Evolutionary conservation across 164 flowering plant genomes (phyloP), one percentile per base, ranked within the genome.

Genomic region (Tetracentron sinense): DNA sequence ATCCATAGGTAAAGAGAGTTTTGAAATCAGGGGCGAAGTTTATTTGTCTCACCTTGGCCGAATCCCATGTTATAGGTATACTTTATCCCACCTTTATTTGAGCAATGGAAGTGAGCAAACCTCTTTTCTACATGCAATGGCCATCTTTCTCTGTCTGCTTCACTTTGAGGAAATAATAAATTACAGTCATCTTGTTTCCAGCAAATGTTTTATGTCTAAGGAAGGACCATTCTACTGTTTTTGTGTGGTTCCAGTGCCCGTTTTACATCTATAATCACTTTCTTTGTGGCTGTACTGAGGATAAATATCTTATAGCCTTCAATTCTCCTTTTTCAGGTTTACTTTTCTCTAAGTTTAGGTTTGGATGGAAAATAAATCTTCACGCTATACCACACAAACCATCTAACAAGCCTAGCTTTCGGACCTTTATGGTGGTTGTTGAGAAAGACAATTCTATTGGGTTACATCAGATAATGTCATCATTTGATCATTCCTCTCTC

Each of bases 21-120:
- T 42, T 93, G 70, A 85, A 76, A 73, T 51, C 66, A 5, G 84
- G 84, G 10, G 98, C 97, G 19, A 80, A 80, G 54, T 93, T 81
- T 69, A 62, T 90, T 19, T 90, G 96, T 78, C 88, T 93, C 56
- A 90, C 98, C 10, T 63, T 93, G 72, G 96, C 89, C 19, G 97
- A 93, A 69, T 84, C 92, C 72, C 97, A 90, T 73, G 96, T 90
- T 60, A 75, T 88, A 81, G 98, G 98, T 92, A 83, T 69, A 71
- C 51, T 59, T 54, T 56, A 27, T 38, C 31, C 19, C 26, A 11
- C 48, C 14, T 57, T 16, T 27, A 27, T 62, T 50, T 54, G 27
- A 1, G 26, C 29, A 33, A 31, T 22, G 47, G 11, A 38, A 38
- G 44, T 38, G 8, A 12, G 14, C 8, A 38, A 38, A 4, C 14